Percentiles rank a stretch among this genome's conserved stretches.
Evolutionary conservation across 768 basidiomycete species (phyloP).

Genomic region (Russula brevipes): DNA sequence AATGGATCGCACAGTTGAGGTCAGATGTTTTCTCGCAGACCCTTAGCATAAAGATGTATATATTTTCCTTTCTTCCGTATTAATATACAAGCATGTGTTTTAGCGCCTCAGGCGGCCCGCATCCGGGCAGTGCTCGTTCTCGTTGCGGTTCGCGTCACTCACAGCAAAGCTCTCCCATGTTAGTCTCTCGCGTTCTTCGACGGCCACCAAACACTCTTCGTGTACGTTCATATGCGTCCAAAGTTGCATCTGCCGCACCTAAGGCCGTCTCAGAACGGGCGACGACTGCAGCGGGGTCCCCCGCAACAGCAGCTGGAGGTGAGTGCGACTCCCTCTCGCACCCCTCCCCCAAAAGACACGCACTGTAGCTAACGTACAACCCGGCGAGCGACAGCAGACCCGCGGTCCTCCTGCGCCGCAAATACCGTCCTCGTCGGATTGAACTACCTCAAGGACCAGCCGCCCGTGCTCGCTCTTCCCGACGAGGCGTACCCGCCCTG

Average conservation of each 20-base stretch:
- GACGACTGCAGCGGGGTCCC: neutral
- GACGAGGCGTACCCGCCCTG: constrained; percentile 87
- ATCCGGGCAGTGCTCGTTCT: neutral
- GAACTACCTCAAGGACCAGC: constrained; percentile 78
- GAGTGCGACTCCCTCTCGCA: neutral
- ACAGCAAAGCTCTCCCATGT: neutral
- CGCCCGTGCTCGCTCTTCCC: constrained; percentile 64
- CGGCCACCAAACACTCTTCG: neutral
- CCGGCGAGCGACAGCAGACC: neutral
- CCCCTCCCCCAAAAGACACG: neutral
- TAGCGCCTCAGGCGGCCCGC: neutral
- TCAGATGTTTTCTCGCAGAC: neutral
- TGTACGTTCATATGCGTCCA: constrained; percentile 3
- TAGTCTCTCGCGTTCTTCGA: constrained; percentile 9
- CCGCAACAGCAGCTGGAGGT: constrained; percentile 1
- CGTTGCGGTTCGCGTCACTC: neutral
- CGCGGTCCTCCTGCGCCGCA: constrained; percentile 56
- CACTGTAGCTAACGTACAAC: neutral
- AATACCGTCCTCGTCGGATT: constrained; percentile 77
- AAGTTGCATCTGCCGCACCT: neutral
- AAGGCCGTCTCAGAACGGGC: constrained; percentile 1
- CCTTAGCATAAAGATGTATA: no score
- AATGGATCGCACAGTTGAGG: neutral
- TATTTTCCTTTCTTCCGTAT: no score
- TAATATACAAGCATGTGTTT: no score